Percentiles rank a stretch among this genome's conserved stretches.
These are phyloP conservation scores for Phymatotrichopsis omnivora DNA, from an alignment of 2,329 filamentous ascomycete genomes.

Conservation along the genomic window DNA sequence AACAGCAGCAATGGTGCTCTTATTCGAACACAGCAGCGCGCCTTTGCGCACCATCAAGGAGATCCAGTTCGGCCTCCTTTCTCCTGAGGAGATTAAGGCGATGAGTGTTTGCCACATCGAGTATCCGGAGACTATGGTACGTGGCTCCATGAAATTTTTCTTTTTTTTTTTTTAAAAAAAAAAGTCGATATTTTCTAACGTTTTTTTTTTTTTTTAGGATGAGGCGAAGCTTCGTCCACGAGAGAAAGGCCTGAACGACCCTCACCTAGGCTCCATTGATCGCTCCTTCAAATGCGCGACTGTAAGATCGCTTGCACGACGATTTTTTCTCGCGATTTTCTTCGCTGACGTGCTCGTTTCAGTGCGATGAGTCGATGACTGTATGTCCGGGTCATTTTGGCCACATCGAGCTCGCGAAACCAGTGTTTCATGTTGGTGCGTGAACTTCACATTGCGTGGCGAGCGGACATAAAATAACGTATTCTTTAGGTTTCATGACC, in stretches of 20 bases:
- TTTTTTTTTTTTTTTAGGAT: slow-evolving; percentile 41
- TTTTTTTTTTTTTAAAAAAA: slow-evolving; percentile 14
- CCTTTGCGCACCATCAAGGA: slow-evolving; percentile 96
- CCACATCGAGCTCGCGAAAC: slow-evolving; percentile 93
- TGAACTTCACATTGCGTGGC: slow-evolving; percentile 19
- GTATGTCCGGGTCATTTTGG: slow-evolving; percentile 98
- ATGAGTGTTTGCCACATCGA: slow-evolving; percentile 95
- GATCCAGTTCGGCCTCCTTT: slow-evolving; percentile 96
- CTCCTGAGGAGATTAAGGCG: slow-evolving; percentile 96
- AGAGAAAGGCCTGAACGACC: slow-evolving; percentile 86
- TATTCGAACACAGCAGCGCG: slow-evolving; percentile 87
- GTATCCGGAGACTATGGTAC: slow-evolving; percentile 93
- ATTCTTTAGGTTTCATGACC: slow-evolving; percentile 68
- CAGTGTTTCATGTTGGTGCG: slow-evolving; percentile 76
- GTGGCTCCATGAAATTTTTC: slow-evolving; percentile 31
- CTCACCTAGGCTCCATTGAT: slow-evolving; percentile 91
- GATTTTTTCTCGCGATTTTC: not conserved
- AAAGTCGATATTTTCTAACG: slow-evolving; percentile 29
- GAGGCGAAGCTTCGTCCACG: slow-evolving; percentile 85
- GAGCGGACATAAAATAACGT: not conserved
- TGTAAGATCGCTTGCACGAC: slow-evolving; percentile 17
- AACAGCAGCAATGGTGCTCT: slow-evolving; percentile 62
- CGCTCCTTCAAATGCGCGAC: slow-evolving; percentile 92
- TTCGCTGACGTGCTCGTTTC: slow-evolving; percentile 2
- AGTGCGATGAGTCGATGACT: slow-evolving; percentile 83